Conservation (phyloP, 768 basidiomycete genomes). For the Russula griseocarnosa region DNA sequence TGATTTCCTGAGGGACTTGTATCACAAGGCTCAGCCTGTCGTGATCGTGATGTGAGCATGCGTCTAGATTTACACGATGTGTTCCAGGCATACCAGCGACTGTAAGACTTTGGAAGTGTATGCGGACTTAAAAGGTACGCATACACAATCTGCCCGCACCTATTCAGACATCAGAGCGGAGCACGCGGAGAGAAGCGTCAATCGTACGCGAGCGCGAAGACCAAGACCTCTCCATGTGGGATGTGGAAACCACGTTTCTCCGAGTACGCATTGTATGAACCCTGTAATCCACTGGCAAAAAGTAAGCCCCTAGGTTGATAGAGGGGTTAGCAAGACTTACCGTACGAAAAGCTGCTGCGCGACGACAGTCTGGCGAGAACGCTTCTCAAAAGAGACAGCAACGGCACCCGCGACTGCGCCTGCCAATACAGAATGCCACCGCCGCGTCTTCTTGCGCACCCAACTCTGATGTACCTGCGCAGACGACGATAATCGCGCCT, state of each 20-base stretch:
- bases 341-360: constrained; percentile 89
- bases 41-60: not conserved
- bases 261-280: constrained; percentile 78
- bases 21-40: constrained; percentile 44
- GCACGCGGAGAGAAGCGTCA: not conserved
- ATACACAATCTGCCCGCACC: constrained; percentile 85
- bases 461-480: constrained; percentile 60
- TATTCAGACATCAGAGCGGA: constrained; percentile 30
- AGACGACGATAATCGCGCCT: constrained; percentile 55
- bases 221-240: constrained; percentile 77
- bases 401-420: constrained; percentile 70
- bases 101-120: constrained; percentile 77
- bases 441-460: constrained; percentile 60
- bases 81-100: constrained; percentile 51
- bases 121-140: constrained; percentile 74
- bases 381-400: constrained; percentile 75
- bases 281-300: constrained; percentile 74
- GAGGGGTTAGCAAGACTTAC: constrained; percentile 40
- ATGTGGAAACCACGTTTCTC: constrained; percentile 61
- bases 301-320: not conserved
- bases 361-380: constrained; percentile 56
- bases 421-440: constrained; percentile 79
- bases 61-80: not conserved
- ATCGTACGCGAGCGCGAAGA: constrained; percentile 71
- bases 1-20: constrained; percentile 53